Base-by-base conservation (phyloP, 2,329 filamentous ascomycete genomes). In the Penicillium sp. region DNA sequence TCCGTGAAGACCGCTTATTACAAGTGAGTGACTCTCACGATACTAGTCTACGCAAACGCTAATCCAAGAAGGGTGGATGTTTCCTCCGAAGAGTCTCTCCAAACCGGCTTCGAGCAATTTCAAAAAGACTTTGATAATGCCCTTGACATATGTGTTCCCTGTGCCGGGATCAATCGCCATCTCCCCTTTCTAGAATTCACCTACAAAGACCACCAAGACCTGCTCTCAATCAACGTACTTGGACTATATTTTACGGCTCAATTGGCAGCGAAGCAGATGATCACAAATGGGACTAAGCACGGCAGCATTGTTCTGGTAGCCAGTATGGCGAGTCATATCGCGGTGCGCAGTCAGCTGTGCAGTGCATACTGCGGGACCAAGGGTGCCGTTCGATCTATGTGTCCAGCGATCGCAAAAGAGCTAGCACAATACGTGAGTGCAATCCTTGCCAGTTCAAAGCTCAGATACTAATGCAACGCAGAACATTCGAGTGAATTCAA, bases 231-330 rank as follows among this genome's bases (percentile, higher is more conserved):
- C 52, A 82, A 82, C 54, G 73, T 77, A 37, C 68, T 75, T 35
- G 79, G 79, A 0, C 67, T 77, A 2, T 80, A 77, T 59, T 80
- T 77, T 58, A 77, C 72, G 4, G 80, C 81, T 0, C 78, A 83
- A 61, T 62, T 80, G 9, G 80, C 79, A 2, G 80, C 80, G 0
- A 75, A 77, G 55, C 75, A 78, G 27, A 84, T 84, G 77, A 80
- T 83, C 31, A 71, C 73, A 1, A 83, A 79, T 60, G 76, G 76
- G 2, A 82, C 81, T 0, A 77, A 76, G 53, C 75, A 75, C 52
- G 81, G 82, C 0, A 82, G 80, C 55, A 83, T 84, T 52, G 73
- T 84, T 11, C 67, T 84, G 3, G 79, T 84, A 0, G 81, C 81
- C 0, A 82, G 80, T 52, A 84, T 84, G 63, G 81, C 81, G 0